These are phyloP conservation scores for Pichia sp. DNA, from an alignment of 1,139 yeast genomes.

Conservation along the genomic window DNA sequence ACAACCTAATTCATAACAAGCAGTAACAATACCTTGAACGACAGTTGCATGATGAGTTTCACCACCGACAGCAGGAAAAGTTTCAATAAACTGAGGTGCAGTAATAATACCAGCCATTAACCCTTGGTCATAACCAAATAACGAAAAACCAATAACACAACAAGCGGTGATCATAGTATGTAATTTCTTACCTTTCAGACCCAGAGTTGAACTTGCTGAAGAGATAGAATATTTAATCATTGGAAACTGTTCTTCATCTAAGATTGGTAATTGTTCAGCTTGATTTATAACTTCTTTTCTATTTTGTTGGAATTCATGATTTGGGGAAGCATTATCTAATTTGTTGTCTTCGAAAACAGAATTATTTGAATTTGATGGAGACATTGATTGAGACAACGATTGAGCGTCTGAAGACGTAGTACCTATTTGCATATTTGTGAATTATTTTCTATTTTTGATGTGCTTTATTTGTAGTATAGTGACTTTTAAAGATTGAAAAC, in stretches of 20 bases:
- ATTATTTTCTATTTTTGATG: no score
- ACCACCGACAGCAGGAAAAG: conserved; percentile 48
- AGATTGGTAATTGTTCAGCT: background rate
- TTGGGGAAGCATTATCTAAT: conserved; percentile 2
- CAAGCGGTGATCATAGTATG: conserved; percentile 44
- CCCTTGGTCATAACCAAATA: conserved; percentile 80
- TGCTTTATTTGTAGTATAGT: no score
- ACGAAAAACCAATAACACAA: conserved; percentile 61
- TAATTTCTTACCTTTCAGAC: conserved; percentile 41
- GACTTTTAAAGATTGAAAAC: no score
- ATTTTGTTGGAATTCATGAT: background rate
- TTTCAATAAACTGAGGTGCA: conserved; percentile 49
- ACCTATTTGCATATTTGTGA: background rate
- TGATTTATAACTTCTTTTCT: background rate
- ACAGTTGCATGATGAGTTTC: conserved; percentile 35
- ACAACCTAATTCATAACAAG: conserved; percentile 73
- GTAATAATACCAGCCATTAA: conserved; percentile 68
- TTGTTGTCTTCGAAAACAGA: conserved; percentile 11
- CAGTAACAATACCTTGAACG: conserved; percentile 62
- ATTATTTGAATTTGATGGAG: background rate
- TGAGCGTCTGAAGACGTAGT: background rate
- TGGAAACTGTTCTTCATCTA: conserved; percentile 7
- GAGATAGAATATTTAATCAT: conserved; percentile 1
- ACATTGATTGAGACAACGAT: no score
- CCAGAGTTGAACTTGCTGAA: conserved; percentile 31